Percentiles rank a stretch among this genome's conserved stretches.
These are phyloP conservation scores for Boehmeria nivea DNA, from an alignment of 306 rosid genomes.

Conservation along the genomic window DNA sequence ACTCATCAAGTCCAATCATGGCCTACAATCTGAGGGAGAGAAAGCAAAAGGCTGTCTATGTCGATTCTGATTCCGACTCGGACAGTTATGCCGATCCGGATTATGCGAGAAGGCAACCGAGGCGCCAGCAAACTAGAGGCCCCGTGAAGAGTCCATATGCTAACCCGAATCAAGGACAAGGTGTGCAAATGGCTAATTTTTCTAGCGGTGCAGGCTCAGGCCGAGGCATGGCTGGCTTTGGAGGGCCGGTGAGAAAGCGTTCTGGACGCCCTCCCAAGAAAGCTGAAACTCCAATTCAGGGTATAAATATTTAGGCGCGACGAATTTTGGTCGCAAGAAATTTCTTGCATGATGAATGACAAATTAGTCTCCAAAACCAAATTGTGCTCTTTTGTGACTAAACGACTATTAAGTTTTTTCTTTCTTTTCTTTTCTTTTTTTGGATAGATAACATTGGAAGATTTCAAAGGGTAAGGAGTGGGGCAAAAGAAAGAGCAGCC, in stretches of 20 bases:
- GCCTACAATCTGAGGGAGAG: slow-evolving; percentile 17
- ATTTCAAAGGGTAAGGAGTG: not conserved
- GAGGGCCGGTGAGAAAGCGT: not conserved
- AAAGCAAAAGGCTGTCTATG: not conserved
- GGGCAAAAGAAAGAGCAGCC: not conserved
- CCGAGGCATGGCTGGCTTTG: not conserved
- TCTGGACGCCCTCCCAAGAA: slow-evolving; percentile 2
- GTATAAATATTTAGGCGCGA: not conserved
- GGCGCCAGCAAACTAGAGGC: not conserved
- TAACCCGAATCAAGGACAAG: not conserved
- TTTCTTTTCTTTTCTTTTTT: not conserved
- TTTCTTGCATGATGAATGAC: too few relatives aligned
- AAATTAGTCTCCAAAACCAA: too few relatives aligned
- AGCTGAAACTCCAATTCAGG: not conserved
- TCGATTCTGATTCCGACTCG: slow-evolving; percentile 13
- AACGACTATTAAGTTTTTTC: too few relatives aligned
- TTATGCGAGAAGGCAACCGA: not conserved
- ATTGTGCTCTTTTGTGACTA: too few relatives aligned
- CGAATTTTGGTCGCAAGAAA: not conserved
- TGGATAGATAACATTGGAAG: not conserved
- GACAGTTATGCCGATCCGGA: slow-evolving; percentile 13
- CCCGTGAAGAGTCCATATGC: not conserved
- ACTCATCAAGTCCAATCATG: slow-evolving; percentile 17
- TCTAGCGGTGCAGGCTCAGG: too few relatives aligned
- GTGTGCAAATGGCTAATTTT: not conserved